Conservation (phyloP, 257 asterid genomes). For the Solanum pennellii region DNA sequence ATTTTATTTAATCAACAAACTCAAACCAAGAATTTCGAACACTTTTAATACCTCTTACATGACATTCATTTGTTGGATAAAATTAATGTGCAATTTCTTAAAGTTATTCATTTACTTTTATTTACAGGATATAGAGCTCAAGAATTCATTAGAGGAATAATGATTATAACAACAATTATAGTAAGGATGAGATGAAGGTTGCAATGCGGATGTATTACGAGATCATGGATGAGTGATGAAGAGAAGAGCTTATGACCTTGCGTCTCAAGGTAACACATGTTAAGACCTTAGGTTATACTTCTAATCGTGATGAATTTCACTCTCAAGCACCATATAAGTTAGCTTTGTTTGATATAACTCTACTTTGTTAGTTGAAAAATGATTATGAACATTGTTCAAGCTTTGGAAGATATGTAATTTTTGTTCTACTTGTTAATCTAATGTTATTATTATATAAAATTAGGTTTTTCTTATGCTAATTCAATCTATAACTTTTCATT, state of each 20-base stretch:
- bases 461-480: not conserved
- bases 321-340: not conserved
- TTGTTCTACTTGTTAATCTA: not conserved
- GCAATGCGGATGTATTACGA: not conserved
- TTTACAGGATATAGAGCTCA: not conserved
- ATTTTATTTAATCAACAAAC: too few relatives aligned
- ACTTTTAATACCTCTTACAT: too few relatives aligned
- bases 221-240: not conserved
- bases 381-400: not conserved
- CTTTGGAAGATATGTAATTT: not conserved
- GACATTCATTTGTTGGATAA: not conserved
- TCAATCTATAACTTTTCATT: not conserved
- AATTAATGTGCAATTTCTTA: not conserved
- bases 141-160: not conserved
- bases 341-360: not conserved
- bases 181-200: not conserved
- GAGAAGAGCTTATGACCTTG: not conserved
- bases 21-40: too few relatives aligned
- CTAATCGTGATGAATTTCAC: not conserved
- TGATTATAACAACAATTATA: not conserved
- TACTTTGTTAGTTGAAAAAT: not conserved
- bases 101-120: not conserved
- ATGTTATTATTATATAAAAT: not conserved
- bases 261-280: not conserved
- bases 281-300: not conserved